Conservation (phyloP, 345 rosid genomes). For the Populus alba region DNA sequence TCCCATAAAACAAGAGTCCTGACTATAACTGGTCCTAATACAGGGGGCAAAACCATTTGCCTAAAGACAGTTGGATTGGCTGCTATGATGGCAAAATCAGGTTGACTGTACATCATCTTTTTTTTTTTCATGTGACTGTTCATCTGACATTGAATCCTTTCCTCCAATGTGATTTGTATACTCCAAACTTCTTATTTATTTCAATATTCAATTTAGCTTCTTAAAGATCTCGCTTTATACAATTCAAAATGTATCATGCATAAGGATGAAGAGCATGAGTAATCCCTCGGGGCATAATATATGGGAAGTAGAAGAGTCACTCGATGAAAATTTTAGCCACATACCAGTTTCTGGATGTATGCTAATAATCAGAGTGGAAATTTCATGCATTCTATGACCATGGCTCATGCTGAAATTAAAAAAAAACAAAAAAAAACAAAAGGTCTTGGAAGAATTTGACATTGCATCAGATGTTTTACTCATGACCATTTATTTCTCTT, state of each 20-base stretch:
- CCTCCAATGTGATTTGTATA: neutral
- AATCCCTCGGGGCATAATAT: neutral
- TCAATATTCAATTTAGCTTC: too few relatives aligned
- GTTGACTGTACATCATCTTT: conserved; percentile 24
- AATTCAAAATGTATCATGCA: neutral
- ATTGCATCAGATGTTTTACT: neutral
- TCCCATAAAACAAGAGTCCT: conserved; percentile 64
- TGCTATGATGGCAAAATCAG: conserved; percentile 95
- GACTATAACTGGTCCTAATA: conserved; percentile 91
- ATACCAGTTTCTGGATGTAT: neutral
- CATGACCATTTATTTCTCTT: neutral
- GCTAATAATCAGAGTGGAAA: neutral
- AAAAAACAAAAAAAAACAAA: neutral
- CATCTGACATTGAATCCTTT: neutral
- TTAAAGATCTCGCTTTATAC: neutral
- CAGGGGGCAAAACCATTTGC: conserved; percentile 93
- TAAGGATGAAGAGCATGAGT: neutral
- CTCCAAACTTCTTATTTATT: neutral
- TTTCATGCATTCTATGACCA: neutral
- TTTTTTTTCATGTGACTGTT: neutral
- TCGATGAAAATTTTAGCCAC: neutral
- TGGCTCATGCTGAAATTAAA: neutral
- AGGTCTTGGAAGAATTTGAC: neutral
- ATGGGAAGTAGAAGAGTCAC: neutral
- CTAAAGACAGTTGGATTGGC: conserved; percentile 92